Conservation (phyloP, 371 early-diverging fungal genomes). For the Mortierella sp. region DNA sequence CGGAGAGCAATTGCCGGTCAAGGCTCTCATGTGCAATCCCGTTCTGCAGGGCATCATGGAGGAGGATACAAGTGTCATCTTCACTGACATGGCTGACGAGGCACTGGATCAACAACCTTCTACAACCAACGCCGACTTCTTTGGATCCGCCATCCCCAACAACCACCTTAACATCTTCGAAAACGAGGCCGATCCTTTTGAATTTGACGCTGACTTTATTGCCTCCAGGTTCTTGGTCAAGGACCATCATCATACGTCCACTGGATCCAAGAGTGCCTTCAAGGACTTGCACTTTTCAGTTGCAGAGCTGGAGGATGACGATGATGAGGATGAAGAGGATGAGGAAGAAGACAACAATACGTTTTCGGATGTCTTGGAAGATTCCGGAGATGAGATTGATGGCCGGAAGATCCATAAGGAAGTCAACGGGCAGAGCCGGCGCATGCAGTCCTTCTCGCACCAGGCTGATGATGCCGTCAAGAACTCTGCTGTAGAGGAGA, state of each 20-base stretch:
- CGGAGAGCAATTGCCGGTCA: conserved; percentile 48
- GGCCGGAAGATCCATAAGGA: conserved; percentile 49
- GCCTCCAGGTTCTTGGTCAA: conserved; percentile 50
- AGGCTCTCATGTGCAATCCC: conserved; percentile 74
- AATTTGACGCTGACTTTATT: conserved; percentile 51
- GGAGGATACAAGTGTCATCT: conserved; percentile 58
- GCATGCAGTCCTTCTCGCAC: conserved; percentile 43
- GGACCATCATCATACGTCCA: conserved; percentile 24
- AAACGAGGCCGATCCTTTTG: conserved; percentile 39
- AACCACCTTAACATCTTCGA: conserved; percentile 29
- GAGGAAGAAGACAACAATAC: conserved; percentile 53
- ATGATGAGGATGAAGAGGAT: conserved; percentile 45
- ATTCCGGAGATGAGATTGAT: conserved; percentile 57
- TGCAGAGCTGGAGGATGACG: conserved; percentile 51
- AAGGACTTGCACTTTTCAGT: conserved; percentile 52
- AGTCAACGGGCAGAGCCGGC: conserved; percentile 35
- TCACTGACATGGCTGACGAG: conserved; percentile 56
- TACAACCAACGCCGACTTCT: conserved; percentile 19
- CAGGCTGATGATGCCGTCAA: conserved; percentile 1
- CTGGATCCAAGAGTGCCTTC: conserved; percentile 24
- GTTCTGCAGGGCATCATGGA: conserved; percentile 77
- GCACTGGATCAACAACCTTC: conserved; percentile 9
- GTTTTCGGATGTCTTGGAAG: conserved; percentile 50
- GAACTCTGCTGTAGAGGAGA: neutral
- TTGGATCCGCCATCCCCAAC: conserved; percentile 24